Evolutionary conservation across 1,284 basidiomycete species (phyloP), one percentile per base, ranked within the genome.

Genomic region (Irpex sp.): DNA sequence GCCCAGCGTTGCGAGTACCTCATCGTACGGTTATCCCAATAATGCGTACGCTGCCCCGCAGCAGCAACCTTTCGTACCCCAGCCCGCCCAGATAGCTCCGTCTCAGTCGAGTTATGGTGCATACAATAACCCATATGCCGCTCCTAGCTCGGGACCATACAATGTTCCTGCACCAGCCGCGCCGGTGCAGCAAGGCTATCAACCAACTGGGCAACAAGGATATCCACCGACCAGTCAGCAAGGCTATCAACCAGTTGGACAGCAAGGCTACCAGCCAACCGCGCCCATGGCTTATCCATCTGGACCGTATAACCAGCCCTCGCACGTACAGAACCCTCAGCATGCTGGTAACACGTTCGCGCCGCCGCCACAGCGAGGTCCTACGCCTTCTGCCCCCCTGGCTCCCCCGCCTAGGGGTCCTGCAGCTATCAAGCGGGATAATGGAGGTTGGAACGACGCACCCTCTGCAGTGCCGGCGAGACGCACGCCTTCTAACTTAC

Each of bases 391-490:
- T 69, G 61, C 71, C 67, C 65, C 67, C 64, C 75, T 53, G 77
- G 78, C 79, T 2, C 80, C 79, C n/a, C 66, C 66, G 1, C 64
- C 61, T 5, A 65, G 62, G 49, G 61, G 65, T 31, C n/a, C 54
- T 61, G 37, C 62, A 26, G 26, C 26, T 4, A 70, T 78, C 26
- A 89, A 87, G 67, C 83, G 85, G 39, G 90, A 91, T 64, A 87
- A 89, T 51, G 85, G 87, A 8, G 94, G 93, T 0, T 98, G 95
- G 95, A 98, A 98, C 72, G 96, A 98, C 70, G 87, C 92, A 0
- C 94, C 94, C 1, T 76, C 78, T 3, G 68, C 84, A 6, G 70
- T 82, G 13, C 66, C 78, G 5, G 72, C 79, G 11, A 78, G 82
- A 58, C 86, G 87, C 59, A 82, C 83, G 1, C 81, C 87, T 1